phyloP scores from a whole-genome alignment of 208 protist species.

The Leishmania gerbilli region DNA sequence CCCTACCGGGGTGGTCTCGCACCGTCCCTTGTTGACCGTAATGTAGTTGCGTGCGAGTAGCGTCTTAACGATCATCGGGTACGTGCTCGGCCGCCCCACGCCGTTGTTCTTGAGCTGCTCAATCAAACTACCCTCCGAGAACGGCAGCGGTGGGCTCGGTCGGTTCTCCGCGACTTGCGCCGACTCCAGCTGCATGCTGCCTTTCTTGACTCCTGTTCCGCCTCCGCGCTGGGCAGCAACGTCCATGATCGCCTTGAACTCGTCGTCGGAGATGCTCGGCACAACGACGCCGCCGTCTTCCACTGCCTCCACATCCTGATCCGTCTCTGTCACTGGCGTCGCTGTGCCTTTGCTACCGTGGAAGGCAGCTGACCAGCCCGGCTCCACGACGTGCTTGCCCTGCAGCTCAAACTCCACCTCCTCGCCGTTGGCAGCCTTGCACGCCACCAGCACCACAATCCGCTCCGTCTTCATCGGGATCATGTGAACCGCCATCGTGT shows the following conservation, averaged over 20 bases:
- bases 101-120: conserved; percentile 88
- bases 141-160: conserved; percentile 64
- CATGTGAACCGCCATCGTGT: conserved; percentile 88
- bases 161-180: conserved; percentile 61
- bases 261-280: conserved; percentile 76
- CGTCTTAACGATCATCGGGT: conserved; percentile 91
- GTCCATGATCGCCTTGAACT: conserved; percentile 72
- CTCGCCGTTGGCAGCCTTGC: conserved; percentile 47
- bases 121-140: conserved; percentile 86
- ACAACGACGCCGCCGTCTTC: conserved; percentile 62
- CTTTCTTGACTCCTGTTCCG: conserved; percentile 6
- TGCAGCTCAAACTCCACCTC: conserved; percentile 63
- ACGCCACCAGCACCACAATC: conserved; percentile 51
- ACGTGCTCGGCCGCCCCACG: conserved; percentile 90
- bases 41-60: conserved; percentile 87
- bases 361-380: conserved; percentile 84
- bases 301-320: conserved; percentile 48
- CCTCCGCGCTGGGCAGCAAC: conserved; percentile 25
- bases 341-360: conserved; percentile 22
- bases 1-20: conserved; percentile 81
- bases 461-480: conserved; percentile 75
- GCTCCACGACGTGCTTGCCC: conserved; percentile 72
- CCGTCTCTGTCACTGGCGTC: conserved; percentile 15
- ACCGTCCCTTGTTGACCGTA: conserved; percentile 74
- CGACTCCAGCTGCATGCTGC: conserved; percentile 33